Base-by-base conservation (phyloP, 2,329 filamentous ascomycete genomes). In the Ophiostoma perfectum region DNA sequence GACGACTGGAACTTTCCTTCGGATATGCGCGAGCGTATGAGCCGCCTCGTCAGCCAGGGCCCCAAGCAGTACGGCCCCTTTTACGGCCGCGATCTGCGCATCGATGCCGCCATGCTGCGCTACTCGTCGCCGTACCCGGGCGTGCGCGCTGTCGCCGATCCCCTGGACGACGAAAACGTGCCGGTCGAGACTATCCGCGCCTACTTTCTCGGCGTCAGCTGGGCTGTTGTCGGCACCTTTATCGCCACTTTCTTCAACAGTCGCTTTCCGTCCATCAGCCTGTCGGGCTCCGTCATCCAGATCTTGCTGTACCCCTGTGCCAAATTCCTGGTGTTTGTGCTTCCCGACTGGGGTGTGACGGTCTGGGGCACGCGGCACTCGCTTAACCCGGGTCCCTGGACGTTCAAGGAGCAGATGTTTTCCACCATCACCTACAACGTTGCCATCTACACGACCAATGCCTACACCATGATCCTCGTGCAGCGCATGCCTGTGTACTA, bases 351-450 rank as follows among this genome's bases (percentile, higher is more conserved):
- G 70, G 79, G 80, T 67, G 83, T 80, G 78, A 83, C 80, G 44
- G 69, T 85, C 7, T 81, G 80, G 67, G 84, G 84, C 16, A 69
- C 84, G 70, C 83, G 81, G 70, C 85, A 85, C 74, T 86, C 85
- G 72, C 77, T 87, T 47, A 82, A 81, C 69, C 81, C 85, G 0
- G 84, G 84, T n/a, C 82, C 81, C 27, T 88, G 87, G 77, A 88
- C 86, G 75, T 82, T 82, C 75, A 88, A 87, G 77, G 85, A 88
- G 74, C 85, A 87, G 73, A 83, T 86, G 66, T 78, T 87, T 58
- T 85, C 87, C 72, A 84, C 86, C 39, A 83, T 86, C 75, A 88
- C 88, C 85, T 86, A 85, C 1, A 87, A 87, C 75, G 85, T 86
- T 73, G 83, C 84, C 12, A 85, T 83, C 0, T 80, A 82, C 69